Base-by-base conservation (phyloP, 495 filamentous ascomycete species). In the Podospora didyma region DNA sequence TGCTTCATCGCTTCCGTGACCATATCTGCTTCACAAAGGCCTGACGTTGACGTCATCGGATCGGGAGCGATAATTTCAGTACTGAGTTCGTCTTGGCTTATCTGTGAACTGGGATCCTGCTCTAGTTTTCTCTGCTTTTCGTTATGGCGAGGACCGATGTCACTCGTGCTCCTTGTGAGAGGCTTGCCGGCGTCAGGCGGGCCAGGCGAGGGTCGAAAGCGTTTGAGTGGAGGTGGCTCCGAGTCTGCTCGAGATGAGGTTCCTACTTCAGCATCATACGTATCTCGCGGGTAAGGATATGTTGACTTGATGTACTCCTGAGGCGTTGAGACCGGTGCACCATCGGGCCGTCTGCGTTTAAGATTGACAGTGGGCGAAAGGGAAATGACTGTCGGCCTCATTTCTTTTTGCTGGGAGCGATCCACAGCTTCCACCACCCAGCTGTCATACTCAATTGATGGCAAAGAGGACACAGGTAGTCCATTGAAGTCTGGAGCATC, bases 1-100 rank as follows among this genome's bases (percentile, higher is more conserved):
- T 79, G 73, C 2, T 69, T 61, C 14, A 89, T 76, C 7, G 77
- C 73, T 10, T 75, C 69, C 2, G 87, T 88, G 53, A 88, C 57
- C 11, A 82, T 28, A 10, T 64, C 59, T 0, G 52, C 21, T 1
- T 70, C 57, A 1, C 58, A 53, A 0, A 77, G 44, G 2, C 67
- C 49, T 0, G 6, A 22, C 11, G 64, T 34, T 6, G 60, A 62
- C 0, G 61, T 49, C 1, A 66, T 62, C 0, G 77, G 74, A 0
- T 62, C 60, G 0, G 75, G 75, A 1, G 75, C 54, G 19, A 49
- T 31, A n/a, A 79, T 65, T 34, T 77, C 66, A 10, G 77, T 34
- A 23, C 26, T 19, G 23, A 34, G 53, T 28, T 24, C 17, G 19
- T 14, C 20, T 37, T 1, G 14, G 42, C 46, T 10, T 51, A 16